Evolutionary conservation across 2,329 filamentous ascomycete species (phyloP).

Genomic region (Colletotrichum nymphaeae): DNA sequence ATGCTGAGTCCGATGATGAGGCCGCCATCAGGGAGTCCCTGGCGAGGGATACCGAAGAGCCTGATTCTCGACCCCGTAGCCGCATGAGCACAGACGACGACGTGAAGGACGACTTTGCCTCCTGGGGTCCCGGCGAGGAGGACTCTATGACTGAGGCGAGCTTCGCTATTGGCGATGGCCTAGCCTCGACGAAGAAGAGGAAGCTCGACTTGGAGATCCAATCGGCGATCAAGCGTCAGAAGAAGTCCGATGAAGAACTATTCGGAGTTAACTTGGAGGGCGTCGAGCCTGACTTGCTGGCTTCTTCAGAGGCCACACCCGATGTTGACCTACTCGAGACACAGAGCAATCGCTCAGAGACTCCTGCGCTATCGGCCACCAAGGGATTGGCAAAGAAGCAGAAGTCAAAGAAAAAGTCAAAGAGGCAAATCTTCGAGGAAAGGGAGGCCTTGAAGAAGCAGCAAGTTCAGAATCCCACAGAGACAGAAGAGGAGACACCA

Average conservation of each 20-base stretch:
- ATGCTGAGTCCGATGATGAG: conserved; percentile 92
- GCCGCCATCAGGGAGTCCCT: conserved; percentile 67
- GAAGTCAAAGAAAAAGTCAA: conserved; percentile 79
- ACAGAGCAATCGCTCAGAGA: conserved; percentile 58
- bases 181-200: conserved; percentile 70
- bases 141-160: conserved; percentile 80
- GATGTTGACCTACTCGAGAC: conserved; percentile 60
- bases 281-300: conserved; percentile 61
- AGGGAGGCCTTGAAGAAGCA: conserved; percentile 69
- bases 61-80: conserved; percentile 84
- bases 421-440: conserved; percentile 81
- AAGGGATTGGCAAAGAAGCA: conserved; percentile 68
- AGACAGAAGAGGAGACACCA: conserved; percentile 38
- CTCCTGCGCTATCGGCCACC: conserved; percentile 53
- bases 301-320: conserved; percentile 62
- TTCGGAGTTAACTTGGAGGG: conserved; percentile 72
- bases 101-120: conserved; percentile 60
- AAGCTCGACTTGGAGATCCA: conserved; percentile 79
- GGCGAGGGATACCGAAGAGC: conserved; percentile 84
- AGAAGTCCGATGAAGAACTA: conserved; percentile 82
- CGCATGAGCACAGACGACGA: conserved; percentile 70
- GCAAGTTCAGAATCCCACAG: conserved; percentile 57
- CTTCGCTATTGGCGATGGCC: conserved; percentile 70
- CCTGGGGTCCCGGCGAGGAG: conserved; percentile 65
- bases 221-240: conserved; percentile 80